phyloP scores from a whole-genome alignment of 208 protist species.

The Trypanosoma avium region DNA sequence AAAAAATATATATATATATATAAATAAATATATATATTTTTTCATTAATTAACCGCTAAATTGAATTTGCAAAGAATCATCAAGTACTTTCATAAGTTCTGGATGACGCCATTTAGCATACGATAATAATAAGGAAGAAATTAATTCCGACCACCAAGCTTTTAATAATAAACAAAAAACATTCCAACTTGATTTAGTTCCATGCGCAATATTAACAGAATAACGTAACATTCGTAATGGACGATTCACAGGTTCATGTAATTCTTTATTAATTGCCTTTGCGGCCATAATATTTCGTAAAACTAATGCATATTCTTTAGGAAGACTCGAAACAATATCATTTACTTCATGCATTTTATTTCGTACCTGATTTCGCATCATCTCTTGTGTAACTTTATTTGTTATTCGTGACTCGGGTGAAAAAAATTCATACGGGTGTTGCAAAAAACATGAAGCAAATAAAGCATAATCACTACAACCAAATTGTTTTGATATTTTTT shows the following conservation, averaged over 20 bases:
- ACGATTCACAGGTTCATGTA: slow-evolving; percentile 68
- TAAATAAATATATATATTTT: no score
- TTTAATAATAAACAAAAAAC: slow-evolving; percentile 38
- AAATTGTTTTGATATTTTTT: slow-evolving; percentile 49
- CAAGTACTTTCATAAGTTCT: slow-evolving; percentile 47
- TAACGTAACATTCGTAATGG: slow-evolving; percentile 83
- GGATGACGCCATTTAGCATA: slow-evolving; percentile 65
- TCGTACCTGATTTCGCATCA: slow-evolving; percentile 68
- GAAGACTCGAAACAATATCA: slow-evolving; percentile 68
- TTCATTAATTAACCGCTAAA: slow-evolving; percentile 37
- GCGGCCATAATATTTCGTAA: slow-evolving; percentile 87
- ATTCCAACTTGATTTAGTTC: slow-evolving; percentile 26
- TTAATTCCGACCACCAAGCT: slow-evolving; percentile 58
- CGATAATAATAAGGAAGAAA: slow-evolving; percentile 48
- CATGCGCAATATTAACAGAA: slow-evolving; percentile 50
- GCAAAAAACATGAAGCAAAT: slow-evolving; percentile 85
- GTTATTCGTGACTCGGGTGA: slow-evolving; percentile 31
- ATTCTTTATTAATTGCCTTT: slow-evolving; percentile 84
- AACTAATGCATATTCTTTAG: slow-evolving; percentile 87
- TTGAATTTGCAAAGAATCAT: slow-evolving; percentile 37
- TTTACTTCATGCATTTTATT: slow-evolving; percentile 81
- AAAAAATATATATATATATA: slow-evolving; percentile 11
- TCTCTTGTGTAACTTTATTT: slow-evolving; percentile 41
- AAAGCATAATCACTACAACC: slow-evolving; percentile 72
- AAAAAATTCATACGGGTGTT: slow-evolving; percentile 81